phyloP scores from a whole-genome alignment of 192 early-diverging fungal species.

The Coemansia sp. region DNA sequence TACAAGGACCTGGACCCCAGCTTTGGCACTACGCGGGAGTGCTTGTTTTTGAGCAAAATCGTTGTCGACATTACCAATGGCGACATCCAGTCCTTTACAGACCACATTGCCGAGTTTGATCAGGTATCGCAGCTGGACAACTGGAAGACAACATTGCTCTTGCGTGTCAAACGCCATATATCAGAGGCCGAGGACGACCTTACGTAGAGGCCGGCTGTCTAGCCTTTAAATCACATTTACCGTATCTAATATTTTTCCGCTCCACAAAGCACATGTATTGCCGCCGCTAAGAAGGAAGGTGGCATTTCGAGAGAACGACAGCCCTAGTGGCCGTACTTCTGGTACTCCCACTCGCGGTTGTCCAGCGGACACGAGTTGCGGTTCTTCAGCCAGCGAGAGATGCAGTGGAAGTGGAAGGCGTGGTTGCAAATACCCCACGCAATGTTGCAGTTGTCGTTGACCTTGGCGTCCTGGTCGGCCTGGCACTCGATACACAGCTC shows the following conservation, averaged over 20 bases:
- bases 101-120: conserved; percentile 80
- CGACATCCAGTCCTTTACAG: conserved; percentile 83
- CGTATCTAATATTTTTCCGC: background rate
- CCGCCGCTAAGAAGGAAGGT: background rate
- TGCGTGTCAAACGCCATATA: conserved; percentile 85
- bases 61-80: conserved; percentile 70
- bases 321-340: conserved; percentile 68
- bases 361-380: conserved; percentile 96
- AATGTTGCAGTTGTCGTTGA: conserved; percentile 90
- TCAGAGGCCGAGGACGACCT: conserved; percentile 61
- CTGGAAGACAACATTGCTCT: conserved; percentile 93
- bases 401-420: conserved; percentile 99
- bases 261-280: background rate
- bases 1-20: conserved; percentile 88
- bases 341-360: conserved; percentile 98
- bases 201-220: conserved; percentile 33
- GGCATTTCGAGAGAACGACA: background rate
- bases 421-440: conserved; percentile 98
- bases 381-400: conserved; percentile 95
- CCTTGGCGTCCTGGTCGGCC: conserved; percentile 92
- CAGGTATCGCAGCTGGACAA: conserved; percentile 86
- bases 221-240: background rate
- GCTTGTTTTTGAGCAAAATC: conserved; percentile 69
- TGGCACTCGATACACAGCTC: conserved; percentile 99
- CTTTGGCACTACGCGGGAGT: conserved; percentile 85